These are phyloP conservation scores for Dactylellina sp. DNA, from an alignment of 2,329 filamentous ascomycete genomes.

Conservation along the genomic window DNA sequence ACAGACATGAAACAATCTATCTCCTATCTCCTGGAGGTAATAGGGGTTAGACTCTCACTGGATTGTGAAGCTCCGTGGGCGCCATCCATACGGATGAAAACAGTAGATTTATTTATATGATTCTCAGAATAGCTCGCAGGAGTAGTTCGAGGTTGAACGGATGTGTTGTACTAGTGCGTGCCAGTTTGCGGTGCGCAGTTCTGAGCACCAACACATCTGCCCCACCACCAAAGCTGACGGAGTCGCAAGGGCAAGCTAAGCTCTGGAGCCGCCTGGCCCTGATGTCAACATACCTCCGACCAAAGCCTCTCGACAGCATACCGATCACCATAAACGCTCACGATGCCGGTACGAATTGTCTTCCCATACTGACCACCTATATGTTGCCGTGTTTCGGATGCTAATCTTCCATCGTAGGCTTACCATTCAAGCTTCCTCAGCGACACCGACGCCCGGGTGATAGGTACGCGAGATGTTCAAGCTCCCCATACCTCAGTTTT, in stretches of 20 bases:
- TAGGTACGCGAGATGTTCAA: constrained; percentile 56
- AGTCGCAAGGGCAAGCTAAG: constrained; percentile 27
- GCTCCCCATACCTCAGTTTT: constrained; percentile 1
- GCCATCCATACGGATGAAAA: no score
- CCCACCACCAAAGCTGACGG: constrained; percentile 30
- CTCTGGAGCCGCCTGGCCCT: constrained; percentile 45
- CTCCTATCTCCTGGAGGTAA: no score
- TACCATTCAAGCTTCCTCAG: constrained; percentile 61
- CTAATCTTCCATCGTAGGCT: constrained; percentile 53
- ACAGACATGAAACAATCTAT: no score
- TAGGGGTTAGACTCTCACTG: no score
- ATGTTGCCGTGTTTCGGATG: background rate
- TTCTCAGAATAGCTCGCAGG: no score
- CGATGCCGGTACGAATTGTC: constrained; percentile 46
- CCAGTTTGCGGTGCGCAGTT: constrained; percentile 32
- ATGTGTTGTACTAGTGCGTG: constrained; percentile 6
- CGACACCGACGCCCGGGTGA: constrained; percentile 60
- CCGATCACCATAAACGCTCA: constrained; percentile 18
- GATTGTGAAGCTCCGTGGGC: no score
- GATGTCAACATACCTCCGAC: constrained; percentile 30
- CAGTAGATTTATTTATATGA: no score
- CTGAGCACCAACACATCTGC: constrained; percentile 34
- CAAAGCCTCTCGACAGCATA: constrained; percentile 16
- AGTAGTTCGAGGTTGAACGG: background rate
- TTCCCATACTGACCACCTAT: background rate